Percentiles rank a stretch among this genome's conserved stretches.
Conservation (phyloP, 1,284 basidiomycete species). For the Albatrellus sp. region DNA sequence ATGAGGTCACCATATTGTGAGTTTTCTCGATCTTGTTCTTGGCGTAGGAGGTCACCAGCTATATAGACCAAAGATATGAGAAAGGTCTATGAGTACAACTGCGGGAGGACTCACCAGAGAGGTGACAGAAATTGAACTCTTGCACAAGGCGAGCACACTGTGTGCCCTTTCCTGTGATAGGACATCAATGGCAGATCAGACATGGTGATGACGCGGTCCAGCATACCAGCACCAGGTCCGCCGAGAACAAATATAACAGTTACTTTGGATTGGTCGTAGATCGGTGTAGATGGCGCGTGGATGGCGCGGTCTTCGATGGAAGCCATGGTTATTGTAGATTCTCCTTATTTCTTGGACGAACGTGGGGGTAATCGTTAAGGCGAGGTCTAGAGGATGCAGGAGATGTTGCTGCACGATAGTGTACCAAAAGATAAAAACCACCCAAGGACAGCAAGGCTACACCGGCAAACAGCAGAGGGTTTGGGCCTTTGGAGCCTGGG, state of each 20-base stretch:
- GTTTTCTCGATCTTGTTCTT: slow-evolving; percentile 82
- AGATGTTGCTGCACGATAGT: slow-evolving; percentile 39
- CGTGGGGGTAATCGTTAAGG: slow-evolving; percentile 52
- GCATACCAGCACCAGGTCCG: slow-evolving; percentile 84
- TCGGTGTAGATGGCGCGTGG: slow-evolving; percentile 19
- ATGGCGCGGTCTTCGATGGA: slow-evolving; percentile 16
- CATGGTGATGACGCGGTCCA: background rate
- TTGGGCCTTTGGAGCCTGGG: slow-evolving; percentile 30
- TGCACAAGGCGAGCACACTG: slow-evolving; percentile 85
- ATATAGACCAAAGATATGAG: slow-evolving; percentile 5
- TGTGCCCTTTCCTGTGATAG: slow-evolving; percentile 80
- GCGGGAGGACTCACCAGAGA: slow-evolving; percentile 56
- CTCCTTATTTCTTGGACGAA: slow-evolving; percentile 41
- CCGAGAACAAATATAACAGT: slow-evolving; percentile 94
- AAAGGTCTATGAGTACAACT: background rate
- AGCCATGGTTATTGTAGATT: slow-evolving; percentile 14
- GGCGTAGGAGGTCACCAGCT: slow-evolving; percentile 95
- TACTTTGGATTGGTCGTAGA: slow-evolving; percentile 68
- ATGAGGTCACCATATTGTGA: slow-evolving; percentile 86
- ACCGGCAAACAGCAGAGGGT: slow-evolving; percentile 47
- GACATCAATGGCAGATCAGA: background rate
- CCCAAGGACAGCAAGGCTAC: slow-evolving; percentile 43
- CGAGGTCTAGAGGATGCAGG: slow-evolving; percentile 53
- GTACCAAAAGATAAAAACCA: slow-evolving; percentile 42
- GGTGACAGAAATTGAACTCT: slow-evolving; percentile 86